phyloP scores from a whole-genome alignment of 2,329 filamentous ascomycete species.

The Claviceps africana region DNA sequence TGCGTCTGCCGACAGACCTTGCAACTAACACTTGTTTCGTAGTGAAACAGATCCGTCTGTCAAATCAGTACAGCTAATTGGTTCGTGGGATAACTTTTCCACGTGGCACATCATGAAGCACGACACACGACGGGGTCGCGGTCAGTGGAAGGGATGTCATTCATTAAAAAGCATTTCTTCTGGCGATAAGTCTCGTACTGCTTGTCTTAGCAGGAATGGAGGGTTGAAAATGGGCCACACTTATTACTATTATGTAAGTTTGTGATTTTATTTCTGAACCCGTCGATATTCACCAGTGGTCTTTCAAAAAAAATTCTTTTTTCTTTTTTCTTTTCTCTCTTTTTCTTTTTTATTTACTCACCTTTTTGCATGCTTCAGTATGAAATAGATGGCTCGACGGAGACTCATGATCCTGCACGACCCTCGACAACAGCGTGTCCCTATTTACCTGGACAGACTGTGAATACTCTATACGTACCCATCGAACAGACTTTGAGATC shows the following conservation, averaged over 20 bases:
- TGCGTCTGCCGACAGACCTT: not conserved
- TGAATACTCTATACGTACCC: constrained; percentile 77
- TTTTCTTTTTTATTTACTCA: too few species aligned
- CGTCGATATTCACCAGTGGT: too few species aligned
- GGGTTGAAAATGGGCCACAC: constrained; percentile 84
- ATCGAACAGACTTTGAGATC: constrained; percentile 46
- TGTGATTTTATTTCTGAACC: not conserved
- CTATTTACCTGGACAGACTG: constrained; percentile 70
- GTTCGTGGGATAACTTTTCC: constrained; percentile 92
- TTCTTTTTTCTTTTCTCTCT: not conserved
- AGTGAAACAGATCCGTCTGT: constrained; percentile 48
- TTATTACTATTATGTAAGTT: constrained; percentile 87
- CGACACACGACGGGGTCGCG: constrained; percentile 58
- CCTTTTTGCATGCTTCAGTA: constrained; percentile 42
- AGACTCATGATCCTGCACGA: constrained; percentile 59
- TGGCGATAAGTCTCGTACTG: constrained; percentile 47
- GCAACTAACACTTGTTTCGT: constrained; percentile 13
- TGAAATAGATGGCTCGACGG: constrained; percentile 62
- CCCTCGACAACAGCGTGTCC: constrained; percentile 70
- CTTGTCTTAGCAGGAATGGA: constrained; percentile 45
- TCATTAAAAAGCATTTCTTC: constrained; percentile 74
- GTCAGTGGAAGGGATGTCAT: constrained; percentile 79
- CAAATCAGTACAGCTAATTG: constrained; percentile 63
- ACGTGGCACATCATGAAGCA: constrained; percentile 67
- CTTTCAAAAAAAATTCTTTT: too few species aligned